Evolutionary conservation across 306 rosid species (phyloP), one percentile per base, ranked within the genome.

Genomic region (Clitoria ternatea): DNA sequence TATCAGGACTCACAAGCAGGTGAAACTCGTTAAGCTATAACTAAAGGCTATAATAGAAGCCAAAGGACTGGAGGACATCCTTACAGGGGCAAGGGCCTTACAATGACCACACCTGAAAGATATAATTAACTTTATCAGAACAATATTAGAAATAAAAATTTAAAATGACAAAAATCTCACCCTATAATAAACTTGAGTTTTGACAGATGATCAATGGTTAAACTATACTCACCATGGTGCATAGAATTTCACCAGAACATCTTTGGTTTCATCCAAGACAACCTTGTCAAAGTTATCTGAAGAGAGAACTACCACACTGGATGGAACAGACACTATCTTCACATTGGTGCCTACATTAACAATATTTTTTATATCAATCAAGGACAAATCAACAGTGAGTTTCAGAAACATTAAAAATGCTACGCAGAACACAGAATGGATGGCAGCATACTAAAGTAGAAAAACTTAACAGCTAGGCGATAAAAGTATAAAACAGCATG

Each of bases 81-180:
- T 85, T 87, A 94, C 97, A 35, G 93, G 82, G 77, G 97, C 96
- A 81, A 94, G 95, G 69, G 81, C 72, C 81, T 94, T 89, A 89
- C 98, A 94, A 70, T 94, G 98, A 76, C 96, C 92, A 70, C 98
- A 94, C 98, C 98, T 94, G 76, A 37, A 79, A 88, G 29, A 62
- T 15, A 66, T 33, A 42, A 23, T 61, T n/a, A 48, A 47, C 9
- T 55, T 47, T 15, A 40, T 55, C 22, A 49, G 20, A 23, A 73
- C 26, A 59, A 20, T 17, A 62, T 52, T 32, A 15, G 54, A 39
- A 44, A 27, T 5, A 22, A 13, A 13, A 72, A 27, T 66, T 33
- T 29, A 55, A 69, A 33, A 67, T 57, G 35, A 32, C 57, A 56
- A 29, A 29, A 53, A 37, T 29, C 47, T 1, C 30, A 39, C 8